Conservation (phyloP, 2,329 filamentous ascomycete genomes). For the Aspergillus clavatus region DNA sequence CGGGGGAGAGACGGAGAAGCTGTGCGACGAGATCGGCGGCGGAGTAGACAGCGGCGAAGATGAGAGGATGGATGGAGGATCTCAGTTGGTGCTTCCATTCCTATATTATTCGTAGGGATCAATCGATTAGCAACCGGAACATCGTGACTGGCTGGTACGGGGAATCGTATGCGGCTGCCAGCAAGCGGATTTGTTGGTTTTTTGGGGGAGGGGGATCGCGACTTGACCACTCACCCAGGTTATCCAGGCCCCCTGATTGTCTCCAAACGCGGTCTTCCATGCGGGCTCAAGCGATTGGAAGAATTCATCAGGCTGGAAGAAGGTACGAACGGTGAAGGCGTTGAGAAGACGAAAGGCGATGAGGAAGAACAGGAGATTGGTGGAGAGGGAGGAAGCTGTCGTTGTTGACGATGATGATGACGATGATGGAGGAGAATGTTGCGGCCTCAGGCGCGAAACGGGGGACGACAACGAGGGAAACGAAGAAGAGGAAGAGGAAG, state of each 20-base stretch:
- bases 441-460: slow-evolving; percentile 9
- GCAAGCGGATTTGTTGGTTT: neutral
- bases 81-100: slow-evolving; percentile 89
- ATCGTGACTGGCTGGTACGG: neutral
- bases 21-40: slow-evolving; percentile 54
- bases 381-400: too few relatives aligned
- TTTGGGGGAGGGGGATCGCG: neutral
- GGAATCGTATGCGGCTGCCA: neutral
- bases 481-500: neutral
- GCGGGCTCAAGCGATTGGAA: slow-evolving; percentile 94
- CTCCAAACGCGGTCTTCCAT: slow-evolving; percentile 81
- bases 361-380: slow-evolving; percentile 36
- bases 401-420: slow-evolving; percentile 5
- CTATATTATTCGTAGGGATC: slow-evolving; percentile 44
- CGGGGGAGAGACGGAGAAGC: slow-evolving; percentile 50
- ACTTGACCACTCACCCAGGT: slow-evolving; percentile 71
- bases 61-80: slow-evolving; percentile 81
- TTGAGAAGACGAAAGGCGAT: slow-evolving; percentile 74
- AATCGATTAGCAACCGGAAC: slow-evolving; percentile 4
- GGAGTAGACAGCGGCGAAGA: slow-evolving; percentile 76
- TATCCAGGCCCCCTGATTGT: slow-evolving; percentile 75
- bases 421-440: slow-evolving; percentile 6
- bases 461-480: slow-evolving; percentile 3
- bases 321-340: slow-evolving; percentile 72
- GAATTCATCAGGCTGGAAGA: slow-evolving; percentile 98